Evolutionary conservation across 139 green algal genomes (phyloP).

Genomic region (Protoeuglena noctilucae): DNA sequence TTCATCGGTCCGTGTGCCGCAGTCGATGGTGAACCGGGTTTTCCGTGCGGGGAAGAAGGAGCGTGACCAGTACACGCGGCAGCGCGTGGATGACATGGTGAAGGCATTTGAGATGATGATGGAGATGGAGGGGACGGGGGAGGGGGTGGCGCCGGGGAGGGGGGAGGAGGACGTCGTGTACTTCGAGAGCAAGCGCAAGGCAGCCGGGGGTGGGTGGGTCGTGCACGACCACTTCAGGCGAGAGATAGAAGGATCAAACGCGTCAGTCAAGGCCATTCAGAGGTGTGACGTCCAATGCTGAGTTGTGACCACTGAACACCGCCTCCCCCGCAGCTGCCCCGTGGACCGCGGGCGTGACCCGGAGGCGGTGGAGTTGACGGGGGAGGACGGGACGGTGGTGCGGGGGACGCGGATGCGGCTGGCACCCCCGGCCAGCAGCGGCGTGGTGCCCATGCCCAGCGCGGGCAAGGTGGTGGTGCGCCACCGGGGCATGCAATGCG

Average conservation of each 20-base stretch:
- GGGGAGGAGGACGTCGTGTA: neutral
- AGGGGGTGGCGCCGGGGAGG: no score
- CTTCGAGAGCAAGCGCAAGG: constrained; percentile 25
- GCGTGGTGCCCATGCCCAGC: constrained; percentile 14
- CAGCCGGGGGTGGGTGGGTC: neutral
- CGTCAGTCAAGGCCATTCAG: neutral
- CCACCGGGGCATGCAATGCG: constrained; percentile 5
- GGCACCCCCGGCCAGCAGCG: no score
- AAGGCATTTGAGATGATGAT: neutral
- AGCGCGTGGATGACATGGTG: constrained; percentile 2
- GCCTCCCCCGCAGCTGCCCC: constrained; percentile 10
- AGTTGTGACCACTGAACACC: constrained; percentile 7
- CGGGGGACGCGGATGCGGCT: constrained; percentile 8
- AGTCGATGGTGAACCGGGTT: no score
- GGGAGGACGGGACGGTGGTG: neutral
- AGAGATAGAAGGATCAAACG: neutral
- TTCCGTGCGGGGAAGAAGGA: no score
- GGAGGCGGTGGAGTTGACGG: constrained; percentile 12
- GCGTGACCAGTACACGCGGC: neutral
- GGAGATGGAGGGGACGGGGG: neutral
- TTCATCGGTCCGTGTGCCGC: no score
- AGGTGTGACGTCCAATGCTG: neutral
- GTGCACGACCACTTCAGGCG: neutral
- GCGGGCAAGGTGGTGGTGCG: constrained; percentile 20
- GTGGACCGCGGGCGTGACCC: no score